Conservation (phyloP, 352 stramenopile species). For the Pythium pectinolyticum region DNA sequence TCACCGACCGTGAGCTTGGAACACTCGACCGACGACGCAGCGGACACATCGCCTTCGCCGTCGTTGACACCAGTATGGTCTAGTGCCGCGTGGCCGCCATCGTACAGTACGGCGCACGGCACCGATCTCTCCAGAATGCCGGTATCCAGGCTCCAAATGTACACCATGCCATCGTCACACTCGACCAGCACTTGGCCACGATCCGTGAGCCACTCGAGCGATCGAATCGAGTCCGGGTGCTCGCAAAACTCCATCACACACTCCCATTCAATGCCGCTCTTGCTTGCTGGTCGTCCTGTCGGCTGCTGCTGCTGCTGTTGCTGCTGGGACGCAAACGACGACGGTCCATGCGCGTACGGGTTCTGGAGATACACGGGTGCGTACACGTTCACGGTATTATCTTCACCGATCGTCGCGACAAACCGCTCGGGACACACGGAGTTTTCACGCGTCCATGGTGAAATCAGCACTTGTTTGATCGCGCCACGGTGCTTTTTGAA, state of each 20-base stretch:
- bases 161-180: slow-evolving; percentile 74
- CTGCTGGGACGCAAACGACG: background rate
- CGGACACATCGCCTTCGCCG: background rate
- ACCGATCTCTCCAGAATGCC: slow-evolving; percentile 69
- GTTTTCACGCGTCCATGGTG: slow-evolving; percentile 35
- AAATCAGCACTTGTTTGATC: slow-evolving; percentile 69
- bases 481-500: slow-evolving; percentile 63
- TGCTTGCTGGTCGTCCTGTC: background rate
- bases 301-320: slow-evolving; percentile 1
- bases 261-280: slow-evolving; percentile 47
- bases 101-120: slow-evolving; percentile 52
- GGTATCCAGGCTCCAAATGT: slow-evolving; percentile 80
- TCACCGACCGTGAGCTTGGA: slow-evolving; percentile 58
- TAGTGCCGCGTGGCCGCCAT: slow-evolving; percentile 35
- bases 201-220: slow-evolving; percentile 64
- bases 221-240: slow-evolving; percentile 52
- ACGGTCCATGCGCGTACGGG: slow-evolving; percentile 21
- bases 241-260: slow-evolving; percentile 64
- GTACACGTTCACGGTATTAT: slow-evolving; percentile 63
- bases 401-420: slow-evolving; percentile 59
- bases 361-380: slow-evolving; percentile 56
- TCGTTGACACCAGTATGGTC: slow-evolving; percentile 12
- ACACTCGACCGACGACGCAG: slow-evolving; percentile 38
- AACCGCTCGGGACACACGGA: slow-evolving; percentile 52
- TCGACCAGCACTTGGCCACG: slow-evolving; percentile 60